Evolutionary conservation across 1,284 basidiomycete genomes (phyloP), one percentile per base, ranked within the genome.

Genomic region (Gymnopus androsaceus): DNA sequence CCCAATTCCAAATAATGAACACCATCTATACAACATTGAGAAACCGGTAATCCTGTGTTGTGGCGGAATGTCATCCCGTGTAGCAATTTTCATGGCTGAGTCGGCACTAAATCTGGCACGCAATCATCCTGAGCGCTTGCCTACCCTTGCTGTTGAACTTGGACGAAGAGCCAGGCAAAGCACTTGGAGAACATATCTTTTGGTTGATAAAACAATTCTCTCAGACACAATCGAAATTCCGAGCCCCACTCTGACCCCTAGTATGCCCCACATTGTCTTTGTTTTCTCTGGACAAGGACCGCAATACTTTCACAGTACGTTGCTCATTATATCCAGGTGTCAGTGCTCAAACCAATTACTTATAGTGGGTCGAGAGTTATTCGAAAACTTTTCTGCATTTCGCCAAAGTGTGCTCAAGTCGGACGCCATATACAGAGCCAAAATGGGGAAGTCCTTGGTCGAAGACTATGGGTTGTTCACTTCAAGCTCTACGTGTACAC

Each of bases 361-460:
- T 19, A 8, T 27, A 71, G 70, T 75, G 72, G 74, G 74, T 3
- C 65, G 71, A 8, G 58, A 74, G 28, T 60, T 76, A 4, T 75
- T 70, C 57, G 23, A 56, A 31, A 40, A 45, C 1, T 72, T 58
- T 55, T 51, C 66, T 3, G 65, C 64, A 0, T 75, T 75, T 65
- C 66, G 70, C 1, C 54, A 64, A 11, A 70, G 56, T 37, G 64
- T 75, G 17, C 25, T 67, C 1, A 62, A 65, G 21, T 55, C 70
- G 48, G 73, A 76, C 54, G 42, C 45, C 3, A 54, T 66, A 27
- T 67, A 73, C 54, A 21, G 57, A 9, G 34, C 38, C 1, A 33
- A 62, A 4, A 61, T 59, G 4, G 72, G 73, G 15, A 33, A 55
- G 4, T 74, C 72, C 4, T 51, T 75, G 48, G 59, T 74, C 19